Base-by-base conservation (phyloP, 805 yeast genomes). In the Kodamaea leandrae region DNA sequence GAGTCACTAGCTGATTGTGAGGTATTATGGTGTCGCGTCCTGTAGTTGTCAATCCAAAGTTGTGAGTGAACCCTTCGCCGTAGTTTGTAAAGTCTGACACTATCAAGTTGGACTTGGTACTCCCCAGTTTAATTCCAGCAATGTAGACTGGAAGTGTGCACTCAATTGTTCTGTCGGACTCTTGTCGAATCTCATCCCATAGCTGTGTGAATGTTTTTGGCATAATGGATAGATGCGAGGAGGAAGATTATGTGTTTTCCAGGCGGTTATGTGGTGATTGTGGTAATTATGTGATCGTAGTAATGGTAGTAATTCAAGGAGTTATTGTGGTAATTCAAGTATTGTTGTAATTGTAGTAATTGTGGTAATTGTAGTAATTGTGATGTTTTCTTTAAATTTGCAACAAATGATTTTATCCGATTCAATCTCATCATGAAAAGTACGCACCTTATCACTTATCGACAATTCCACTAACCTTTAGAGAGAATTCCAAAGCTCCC, bases 401-500 rank as follows among this genome's bases (percentile, higher is more conserved):
- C 24, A 21, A 21, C 24, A 21, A 6, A 25, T n/a, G 9, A 25
- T 25, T 4, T 12, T 10, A 25, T 25, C n/a, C 6, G n/a, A 6
- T 6, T 6, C 4, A 14, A 4, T 20, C 25, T 15, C 14, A 32
- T 10, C 19, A 40, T 40, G 43, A 40, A 35, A 25, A 40, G 43
- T 40, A 16, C 35, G 43, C 35, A 35, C 12, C 12, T 3, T 4
- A 15, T 7, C 28, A n/a, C n/a, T n/a, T 25, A n/a, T 17, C 13
- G 13, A 24, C 24, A 21, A 30, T 18, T 3, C 16, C 15, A 18
- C 28, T 26, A 25, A 39, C 37, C 14, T 20, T 6, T 34, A 21
- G 41, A 17, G 13, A 49, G 50, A 30, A 37, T 36, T 14, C 54
- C 56, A 9, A 54, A 52, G 40, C 37, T 50, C 19, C 44, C 52